phyloP scores from a whole-genome alignment of 768 basidiomycete species.

The Boletus insuetus region DNA sequence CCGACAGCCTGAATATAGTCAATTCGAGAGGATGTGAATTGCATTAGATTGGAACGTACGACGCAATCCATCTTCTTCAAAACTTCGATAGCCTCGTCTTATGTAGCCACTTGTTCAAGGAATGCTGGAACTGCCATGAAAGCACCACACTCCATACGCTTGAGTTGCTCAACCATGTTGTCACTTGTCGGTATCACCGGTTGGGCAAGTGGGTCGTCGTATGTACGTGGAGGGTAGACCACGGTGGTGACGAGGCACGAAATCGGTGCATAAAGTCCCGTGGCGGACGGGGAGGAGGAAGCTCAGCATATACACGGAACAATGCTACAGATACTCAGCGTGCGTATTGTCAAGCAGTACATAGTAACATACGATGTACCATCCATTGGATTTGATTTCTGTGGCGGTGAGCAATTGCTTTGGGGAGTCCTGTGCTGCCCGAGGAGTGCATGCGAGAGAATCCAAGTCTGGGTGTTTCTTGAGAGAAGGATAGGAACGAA shows the following conservation, averaged over 20 bases:
- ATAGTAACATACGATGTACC: conserved; percentile 29
- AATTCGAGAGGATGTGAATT: no score
- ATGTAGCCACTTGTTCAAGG: conserved; percentile 36
- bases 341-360: not conserved
- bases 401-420: conserved; percentile 40
- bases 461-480: conserved; percentile 25
- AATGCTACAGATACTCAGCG: no score
- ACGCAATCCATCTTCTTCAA: conserved; percentile 27
- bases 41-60: conserved; percentile 23
- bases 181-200: conserved; percentile 40
- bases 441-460: conserved; percentile 45
- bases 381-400: conserved; percentile 35
- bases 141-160: conserved; percentile 24
- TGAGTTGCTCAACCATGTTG: conserved; percentile 37
- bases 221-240: conserved; percentile 29
- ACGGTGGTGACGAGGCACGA: conserved; percentile 11
- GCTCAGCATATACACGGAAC: not conserved
- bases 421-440: conserved; percentile 50
- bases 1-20: conserved; percentile 2
- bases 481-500: conserved; percentile 19
- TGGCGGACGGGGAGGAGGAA: conserved; percentile 14
- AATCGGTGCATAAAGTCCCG: conserved; percentile 22
- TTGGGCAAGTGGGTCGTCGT: conserved; percentile 13
- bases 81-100: conserved; percentile 20
- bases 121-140: conserved; percentile 39